Base-by-base conservation (phyloP, 139 green algal species). In the Chlamydomonas sphaeroides region DNA sequence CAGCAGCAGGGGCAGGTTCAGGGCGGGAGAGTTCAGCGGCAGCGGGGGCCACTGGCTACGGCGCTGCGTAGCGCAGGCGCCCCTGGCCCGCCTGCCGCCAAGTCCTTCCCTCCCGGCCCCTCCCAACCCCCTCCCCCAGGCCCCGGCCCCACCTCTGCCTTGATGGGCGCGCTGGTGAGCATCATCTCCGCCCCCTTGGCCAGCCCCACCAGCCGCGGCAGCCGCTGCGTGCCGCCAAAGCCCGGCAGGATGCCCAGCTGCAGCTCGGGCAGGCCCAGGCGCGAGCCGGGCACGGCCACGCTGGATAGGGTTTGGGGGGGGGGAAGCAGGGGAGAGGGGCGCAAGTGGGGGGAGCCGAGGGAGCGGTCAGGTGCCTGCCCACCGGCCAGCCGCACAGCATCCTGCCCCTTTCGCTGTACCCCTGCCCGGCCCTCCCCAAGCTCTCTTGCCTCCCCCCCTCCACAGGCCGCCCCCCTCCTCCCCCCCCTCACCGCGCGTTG, bases 161-260 rank as follows among this genome's bases (percentile, higher is more conserved):
- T 93, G 87, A 97, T 92, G 78, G 91, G 93, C 68, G 66, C 59
- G 66, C 66, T 78, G 8, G 93, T 97, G 14, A 99, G 92, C 92
- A 99, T 99, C 95, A 99, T 98, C 85, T 98, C 88, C 17, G 95
- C 79, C 0, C 88, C 94, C 84, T 97, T 97, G 71, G 96, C 85
- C 79, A 99, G 88, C 28, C 97, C 97, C 49, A 99, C 96, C 32
- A 99, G 88, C 42, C 97, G 92, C 4, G 97, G 97, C 86, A 99
- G 89, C 57, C 97, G 90, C 91, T 99, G 95, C 5, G 97, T 99
- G 85, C 97, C 97, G 23, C 97, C 97, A 92, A 99, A 99, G 32
- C 97, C 97, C 26, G 97, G 97, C 42, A 99, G 96, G 87, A 99
- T 98, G 72, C 97, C 97, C 30, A 99, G 92, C 78, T 96, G 88